These are phyloP conservation scores for Xylaria nigripes DNA, from an alignment of 495 filamentous ascomycete species.

Conservation along the genomic window DNA sequence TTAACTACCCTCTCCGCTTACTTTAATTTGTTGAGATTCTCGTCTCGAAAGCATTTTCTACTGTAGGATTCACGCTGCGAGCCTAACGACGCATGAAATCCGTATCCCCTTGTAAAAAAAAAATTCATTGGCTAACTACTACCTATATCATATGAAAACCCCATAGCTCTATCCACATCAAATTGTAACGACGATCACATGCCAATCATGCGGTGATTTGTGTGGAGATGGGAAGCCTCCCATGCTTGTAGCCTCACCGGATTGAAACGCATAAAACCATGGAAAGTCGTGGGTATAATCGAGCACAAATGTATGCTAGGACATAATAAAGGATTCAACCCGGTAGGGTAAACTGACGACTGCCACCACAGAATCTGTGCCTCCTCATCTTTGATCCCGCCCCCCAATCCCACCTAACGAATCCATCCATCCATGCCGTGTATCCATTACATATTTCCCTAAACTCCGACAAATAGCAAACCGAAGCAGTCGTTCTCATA, in stretches of 20 bases:
- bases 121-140: too few relatives aligned
- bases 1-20: too few relatives aligned
- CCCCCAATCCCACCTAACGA: slow-evolving; percentile 3
- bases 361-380: background rate
- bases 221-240: too few relatives aligned
- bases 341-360: background rate
- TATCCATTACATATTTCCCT: slow-evolving; percentile 18
- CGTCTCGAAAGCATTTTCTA: too few relatives aligned
- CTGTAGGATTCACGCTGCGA: too few relatives aligned
- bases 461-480: slow-evolving; percentile 18
- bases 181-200: too few relatives aligned
- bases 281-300: slow-evolving; percentile 2
- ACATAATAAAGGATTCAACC: background rate
- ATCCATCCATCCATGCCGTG: background rate
- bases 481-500: background rate
- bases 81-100: too few relatives aligned
- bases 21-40: too few relatives aligned
- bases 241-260: background rate
- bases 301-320: background rate
- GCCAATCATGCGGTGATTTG: too few relatives aligned
- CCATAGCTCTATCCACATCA: too few relatives aligned
- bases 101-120: too few relatives aligned
- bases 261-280: background rate
- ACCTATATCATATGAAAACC: too few relatives aligned
- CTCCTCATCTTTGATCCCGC: background rate